A percentile compares a stretch with the other conserved stretches of the same genome.
Evolutionary conservation across 257 asterid species (phyloP).

Genomic region (Datura wrightii): DNA sequence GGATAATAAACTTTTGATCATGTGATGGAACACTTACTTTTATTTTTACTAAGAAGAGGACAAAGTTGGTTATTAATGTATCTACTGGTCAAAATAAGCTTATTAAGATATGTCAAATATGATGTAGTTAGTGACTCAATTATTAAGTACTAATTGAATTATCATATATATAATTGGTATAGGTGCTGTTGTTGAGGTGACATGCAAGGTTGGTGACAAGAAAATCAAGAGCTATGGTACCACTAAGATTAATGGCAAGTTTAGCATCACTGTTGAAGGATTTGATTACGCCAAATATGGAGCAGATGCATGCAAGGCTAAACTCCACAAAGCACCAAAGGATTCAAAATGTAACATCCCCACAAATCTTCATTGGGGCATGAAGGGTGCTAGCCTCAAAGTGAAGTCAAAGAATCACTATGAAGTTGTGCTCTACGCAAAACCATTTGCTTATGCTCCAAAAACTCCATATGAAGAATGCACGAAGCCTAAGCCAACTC

Average conservation of each 20-base stretch:
- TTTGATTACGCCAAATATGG: slow-evolving; percentile 64
- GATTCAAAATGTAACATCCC: slow-evolving; percentile 65
- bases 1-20: slow-evolving; percentile 22
- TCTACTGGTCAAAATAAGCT: background rate
- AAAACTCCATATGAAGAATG: slow-evolving; percentile 61
- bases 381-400: slow-evolving; percentile 58
- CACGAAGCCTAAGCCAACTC: slow-evolving; percentile 53
- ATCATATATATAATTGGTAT: slow-evolving; percentile 11
- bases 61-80: slow-evolving; percentile 12
- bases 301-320: slow-evolving; percentile 71
- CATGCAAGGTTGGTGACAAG: slow-evolving; percentile 63
- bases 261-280: slow-evolving; percentile 55
- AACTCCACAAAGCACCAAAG: slow-evolving; percentile 70
- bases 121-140: background rate
- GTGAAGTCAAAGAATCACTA: slow-evolving; percentile 65
- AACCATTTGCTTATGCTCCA: slow-evolving; percentile 76
- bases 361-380: slow-evolving; percentile 60
- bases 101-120: background rate
- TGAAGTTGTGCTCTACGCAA: slow-evolving; percentile 70
- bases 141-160: background rate
- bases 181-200: slow-evolving; percentile 86
- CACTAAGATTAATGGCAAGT: slow-evolving; percentile 75
- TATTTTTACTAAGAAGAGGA: background rate
- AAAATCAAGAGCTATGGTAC: slow-evolving; percentile 65
- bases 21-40: background rate